Evolutionary conservation across 768 basidiomycete species (phyloP), one percentile per base, ranked within the genome.

Genomic region (Tricholoma hemisulphureum): DNA sequence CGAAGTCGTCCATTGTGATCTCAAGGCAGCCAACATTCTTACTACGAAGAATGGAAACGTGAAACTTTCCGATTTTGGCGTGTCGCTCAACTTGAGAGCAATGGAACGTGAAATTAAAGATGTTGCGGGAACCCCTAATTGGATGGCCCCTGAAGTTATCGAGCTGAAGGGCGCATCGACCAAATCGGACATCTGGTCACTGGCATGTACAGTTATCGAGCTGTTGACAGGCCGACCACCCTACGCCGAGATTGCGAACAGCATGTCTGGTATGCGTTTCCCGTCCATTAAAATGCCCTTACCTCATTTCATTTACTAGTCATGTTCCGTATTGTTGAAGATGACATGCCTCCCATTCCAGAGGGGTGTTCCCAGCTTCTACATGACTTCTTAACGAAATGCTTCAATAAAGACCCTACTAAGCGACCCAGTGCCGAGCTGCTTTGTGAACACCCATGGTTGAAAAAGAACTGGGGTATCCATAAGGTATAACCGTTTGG

Each of bases 91-190:
- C 71, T 82, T 98, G 65, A 86, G 92, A 48, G 94, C 94, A 0
- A 86, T 98, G 83, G 89, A 89, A 65, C 81, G 84, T 23, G 89
- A 92, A 67, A 87, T 85, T 63, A 88, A 91, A 69, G 91, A 90
- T 64, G 89, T 93, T 24, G 88, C 91, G 7, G 96, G 96, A 9
- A 99, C 96, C 9, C 96, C 96, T 13, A 96, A 98, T 67, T 99
- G 96, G 96, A 98, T 99, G 95, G 95, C 95, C 10, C 96, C 96
- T 2, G 96, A 99, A 73, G 92, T 98, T 51, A 98, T 99, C 60
- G 89, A 94, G 69, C 83, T 98, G 55, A 90, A 94, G 70, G 95
- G 95, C 3, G 92, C 96, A 7, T 89, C 91, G n/a, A 80, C 88
- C 0, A 94, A 94, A 65, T 89, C 92, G 24, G 95, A 97, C 69